Base-by-base conservation (phyloP, 2,329 filamentous ascomycete species). In the Claviceps cyperi region DNA sequence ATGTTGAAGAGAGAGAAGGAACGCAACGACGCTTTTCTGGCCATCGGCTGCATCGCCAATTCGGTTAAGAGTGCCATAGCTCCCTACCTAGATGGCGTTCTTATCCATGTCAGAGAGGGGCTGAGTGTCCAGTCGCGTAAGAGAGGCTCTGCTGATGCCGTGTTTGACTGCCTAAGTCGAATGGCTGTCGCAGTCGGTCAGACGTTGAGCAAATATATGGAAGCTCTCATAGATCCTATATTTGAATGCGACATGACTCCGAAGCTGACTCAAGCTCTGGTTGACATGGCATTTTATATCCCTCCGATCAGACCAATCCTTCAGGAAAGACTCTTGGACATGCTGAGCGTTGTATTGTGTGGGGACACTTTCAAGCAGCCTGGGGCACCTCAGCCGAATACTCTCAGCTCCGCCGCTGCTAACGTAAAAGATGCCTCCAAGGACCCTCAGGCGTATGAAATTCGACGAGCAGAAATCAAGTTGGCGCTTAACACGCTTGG, bases 211-310 rank as follows among this genome's bases (percentile, higher is more conserved):
- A 98, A 97, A 68, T 96, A 97, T 63, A 96, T 98, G 81, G 90
- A 96, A 63, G 86, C 90, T 13, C 72, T 98, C 28, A 76, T 98
- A 9, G 91, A 96, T 58, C 90, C 94, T 11, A 96, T 98, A 52
- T 98, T 98, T 66, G 90, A 88, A 15, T 98, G 92, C 63, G 92
- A 94, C 46, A 74, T 98, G 48, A 96, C 89, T 38, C 86, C 91
- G 51, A 92, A 94, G 57, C 76, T 98, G 22, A 96, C 91, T 0
- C 90, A 97, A 63, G 94, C 94, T 2, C 73, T 98, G 49, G 90
- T 97, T 21, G 94, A 98, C 61, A 96, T 98, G 86, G 92, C 92
- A 28, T 94, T 97, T 62, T 97, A 98, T 63, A 96, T 98, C 45
- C 92, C 91, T 0, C 89, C 94, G 0, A 88, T 96, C 51, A 92